Percentiles rank a stretch among this genome's conserved stretches.
These are phyloP conservation scores for Blastomyces silverae DNA, from an alignment of 2,329 filamentous ascomycete species.

Conservation along the genomic window DNA sequence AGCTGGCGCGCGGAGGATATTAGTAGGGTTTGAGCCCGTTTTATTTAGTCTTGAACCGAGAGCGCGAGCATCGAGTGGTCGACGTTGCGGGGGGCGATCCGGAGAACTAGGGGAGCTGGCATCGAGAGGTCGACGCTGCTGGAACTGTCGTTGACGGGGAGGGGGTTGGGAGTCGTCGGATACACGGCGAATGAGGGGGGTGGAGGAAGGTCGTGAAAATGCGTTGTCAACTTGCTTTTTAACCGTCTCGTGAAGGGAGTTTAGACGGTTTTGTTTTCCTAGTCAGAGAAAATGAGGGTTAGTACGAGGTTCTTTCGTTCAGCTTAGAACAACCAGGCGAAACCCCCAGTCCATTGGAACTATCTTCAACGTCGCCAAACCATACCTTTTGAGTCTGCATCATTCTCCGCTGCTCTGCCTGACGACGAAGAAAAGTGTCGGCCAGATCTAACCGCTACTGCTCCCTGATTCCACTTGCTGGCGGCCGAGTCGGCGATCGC, in stretches of 20 bases:
- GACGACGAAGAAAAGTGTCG: conserved; percentile 10
- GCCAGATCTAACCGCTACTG: background rate
- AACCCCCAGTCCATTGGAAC: background rate
- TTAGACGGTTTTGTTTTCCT: background rate
- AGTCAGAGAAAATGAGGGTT: background rate
- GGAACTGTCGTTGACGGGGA: conserved; percentile 18
- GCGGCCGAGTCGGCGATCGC: conserved; percentile 2
- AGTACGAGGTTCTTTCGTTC: background rate
- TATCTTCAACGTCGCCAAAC: background rate
- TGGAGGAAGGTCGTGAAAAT: conserved; percentile 7
- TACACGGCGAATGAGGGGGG: conserved; percentile 2
- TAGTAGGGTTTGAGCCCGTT: conserved; percentile 25
- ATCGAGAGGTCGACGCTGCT: background rate
- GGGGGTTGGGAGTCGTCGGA: conserved; percentile 15
- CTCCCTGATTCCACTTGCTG: conserved; percentile 11
- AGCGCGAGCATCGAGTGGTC: conserved; percentile 34
- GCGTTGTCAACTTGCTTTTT: background rate
- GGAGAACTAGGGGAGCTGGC: background rate
- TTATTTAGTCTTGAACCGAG: conserved; percentile 22
- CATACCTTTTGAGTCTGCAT: conserved; percentile 5
- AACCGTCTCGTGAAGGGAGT: background rate
- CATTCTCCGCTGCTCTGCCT: conserved; percentile 7
- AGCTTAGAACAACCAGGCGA: background rate
- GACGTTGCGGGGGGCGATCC: conserved; percentile 14
- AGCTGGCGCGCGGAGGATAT: conserved; percentile 29